phyloP scores from a whole-genome alignment of 805 yeast species.

The Metschnikowia gelsemii region DNA sequence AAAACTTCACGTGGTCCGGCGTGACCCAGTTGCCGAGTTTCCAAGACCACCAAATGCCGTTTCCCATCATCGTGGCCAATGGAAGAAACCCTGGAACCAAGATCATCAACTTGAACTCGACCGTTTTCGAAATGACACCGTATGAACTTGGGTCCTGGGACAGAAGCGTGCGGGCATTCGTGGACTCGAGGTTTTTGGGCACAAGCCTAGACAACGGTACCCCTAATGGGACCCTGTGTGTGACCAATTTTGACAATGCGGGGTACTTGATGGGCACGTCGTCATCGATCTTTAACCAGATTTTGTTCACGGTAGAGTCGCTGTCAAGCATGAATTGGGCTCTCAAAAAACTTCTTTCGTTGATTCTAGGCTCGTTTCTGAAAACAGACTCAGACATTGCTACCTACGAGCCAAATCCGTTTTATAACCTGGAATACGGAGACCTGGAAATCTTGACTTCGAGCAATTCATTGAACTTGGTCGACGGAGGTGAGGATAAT shows the following conservation, averaged over 20 bases:
- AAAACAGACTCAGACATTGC: constrained; percentile 64
- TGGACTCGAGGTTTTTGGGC: constrained; percentile 33
- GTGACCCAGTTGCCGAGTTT: constrained; percentile 26
- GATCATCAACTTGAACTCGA: constrained; percentile 63
- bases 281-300: constrained; percentile 72
- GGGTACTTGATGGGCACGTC: constrained; percentile 84
- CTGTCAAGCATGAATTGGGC: constrained; percentile 18
- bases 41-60: constrained; percentile 53
- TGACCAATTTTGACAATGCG: constrained; percentile 40
- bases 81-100: constrained; percentile 63
- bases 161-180: constrained; percentile 33
- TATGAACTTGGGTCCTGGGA: constrained; percentile 46
- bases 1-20: constrained; percentile 26
- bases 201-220: constrained; percentile 25
- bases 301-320: constrained; percentile 56
- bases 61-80: constrained; percentile 61
- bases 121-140: constrained; percentile 46
- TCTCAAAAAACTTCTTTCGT: constrained; percentile 23
- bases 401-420: constrained; percentile 70
- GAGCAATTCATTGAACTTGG: constrained; percentile 51
- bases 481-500: constrained; percentile 78
- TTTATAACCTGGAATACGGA: constrained; percentile 43
- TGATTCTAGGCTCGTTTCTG: constrained; percentile 36
- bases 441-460: constrained; percentile 31
- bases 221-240: constrained; percentile 22